A percentile compares a stretch with the other conserved stretches of the same genome.
These are phyloP conservation scores for Leishmania gerbilli DNA, from an alignment of 208 protist species.

Conservation along the genomic window DNA sequence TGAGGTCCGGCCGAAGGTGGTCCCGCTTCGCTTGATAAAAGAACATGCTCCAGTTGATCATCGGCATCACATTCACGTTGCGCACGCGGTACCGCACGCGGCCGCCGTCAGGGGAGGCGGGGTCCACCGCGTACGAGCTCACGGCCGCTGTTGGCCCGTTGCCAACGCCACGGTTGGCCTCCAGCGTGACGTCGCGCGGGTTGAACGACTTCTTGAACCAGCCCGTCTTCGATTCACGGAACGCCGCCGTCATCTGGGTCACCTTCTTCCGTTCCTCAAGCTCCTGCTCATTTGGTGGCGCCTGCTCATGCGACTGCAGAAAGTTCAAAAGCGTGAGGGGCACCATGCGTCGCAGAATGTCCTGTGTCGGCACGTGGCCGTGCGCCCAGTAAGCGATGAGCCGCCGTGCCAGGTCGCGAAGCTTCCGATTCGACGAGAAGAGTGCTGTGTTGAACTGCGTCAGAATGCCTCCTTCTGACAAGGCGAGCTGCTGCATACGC, in stretches of 20 bases:
- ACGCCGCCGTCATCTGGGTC: slow-evolving; percentile 52
- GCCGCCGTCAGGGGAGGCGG: slow-evolving; percentile 11
- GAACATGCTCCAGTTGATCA: slow-evolving; percentile 93
- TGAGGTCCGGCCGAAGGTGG: slow-evolving; percentile 89
- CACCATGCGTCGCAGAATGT: slow-evolving; percentile 89
- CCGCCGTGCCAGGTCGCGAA: slow-evolving; percentile 82
- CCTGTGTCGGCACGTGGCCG: slow-evolving; percentile 70
- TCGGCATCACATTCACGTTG: slow-evolving; percentile 55
- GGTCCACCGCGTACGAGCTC: not conserved
- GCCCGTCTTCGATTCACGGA: slow-evolving; percentile 66
- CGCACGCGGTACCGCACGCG: slow-evolving; percentile 41
- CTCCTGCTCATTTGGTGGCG: slow-evolving; percentile 60
- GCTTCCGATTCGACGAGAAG: slow-evolving; percentile 62
- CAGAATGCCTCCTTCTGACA: slow-evolving; percentile 88
- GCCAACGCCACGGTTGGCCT: slow-evolving; percentile 12
- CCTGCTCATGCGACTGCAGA: slow-evolving; percentile 76
- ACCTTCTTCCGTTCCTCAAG: slow-evolving; percentile 52
- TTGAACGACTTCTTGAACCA: slow-evolving; percentile 87
- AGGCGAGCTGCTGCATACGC: slow-evolving; percentile 79
- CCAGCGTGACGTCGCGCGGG: slow-evolving; percentile 38
- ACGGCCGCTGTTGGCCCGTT: not conserved
- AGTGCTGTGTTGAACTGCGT: slow-evolving; percentile 85
- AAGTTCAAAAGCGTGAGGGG: slow-evolving; percentile 84
- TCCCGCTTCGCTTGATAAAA: slow-evolving; percentile 88
- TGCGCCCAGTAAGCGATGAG: slow-evolving; percentile 90